phyloP scores from a whole-genome alignment of 345 rosid species.

The Sonneratia caseolaris region DNA sequence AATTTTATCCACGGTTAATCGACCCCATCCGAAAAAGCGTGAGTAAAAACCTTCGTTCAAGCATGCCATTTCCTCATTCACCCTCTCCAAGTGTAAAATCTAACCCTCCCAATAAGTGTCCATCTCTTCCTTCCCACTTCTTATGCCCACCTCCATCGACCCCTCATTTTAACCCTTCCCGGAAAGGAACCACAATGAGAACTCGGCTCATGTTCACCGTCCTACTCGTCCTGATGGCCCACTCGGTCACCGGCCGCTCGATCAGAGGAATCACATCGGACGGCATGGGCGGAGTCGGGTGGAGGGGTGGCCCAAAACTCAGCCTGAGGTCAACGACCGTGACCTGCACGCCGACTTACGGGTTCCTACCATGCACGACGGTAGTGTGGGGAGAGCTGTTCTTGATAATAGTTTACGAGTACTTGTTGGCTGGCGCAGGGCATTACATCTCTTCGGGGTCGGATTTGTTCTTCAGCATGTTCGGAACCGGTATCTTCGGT shows the following conservation, averaged over 20 bases:
- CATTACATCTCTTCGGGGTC: constrained; percentile 26
- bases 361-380: constrained; percentile 46
- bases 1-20: no score
- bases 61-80: not conserved
- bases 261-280: constrained; percentile 12
- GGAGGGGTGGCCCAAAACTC: not conserved
- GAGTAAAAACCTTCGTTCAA: no score
- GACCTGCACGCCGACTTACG: constrained; percentile 30
- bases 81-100: not conserved
- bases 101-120: not conserved
- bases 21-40: no score
- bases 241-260: constrained; percentile 13
- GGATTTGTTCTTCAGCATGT: constrained; percentile 35
- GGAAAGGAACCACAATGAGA: not conserved
- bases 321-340: constrained; percentile 15
- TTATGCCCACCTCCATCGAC: not conserved
- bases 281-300: constrained; percentile 5
- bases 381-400: constrained; percentile 41
- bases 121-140: not conserved
- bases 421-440: constrained; percentile 23
- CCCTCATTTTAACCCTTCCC: not conserved
- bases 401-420: constrained; percentile 35
- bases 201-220: constrained; percentile 10
- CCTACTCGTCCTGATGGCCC: constrained; percentile 14
- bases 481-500: constrained; percentile 45